Evolutionary conservation across 2,329 filamentous ascomycete species (phyloP).

Genomic region (Verticillium klebahnii): DNA sequence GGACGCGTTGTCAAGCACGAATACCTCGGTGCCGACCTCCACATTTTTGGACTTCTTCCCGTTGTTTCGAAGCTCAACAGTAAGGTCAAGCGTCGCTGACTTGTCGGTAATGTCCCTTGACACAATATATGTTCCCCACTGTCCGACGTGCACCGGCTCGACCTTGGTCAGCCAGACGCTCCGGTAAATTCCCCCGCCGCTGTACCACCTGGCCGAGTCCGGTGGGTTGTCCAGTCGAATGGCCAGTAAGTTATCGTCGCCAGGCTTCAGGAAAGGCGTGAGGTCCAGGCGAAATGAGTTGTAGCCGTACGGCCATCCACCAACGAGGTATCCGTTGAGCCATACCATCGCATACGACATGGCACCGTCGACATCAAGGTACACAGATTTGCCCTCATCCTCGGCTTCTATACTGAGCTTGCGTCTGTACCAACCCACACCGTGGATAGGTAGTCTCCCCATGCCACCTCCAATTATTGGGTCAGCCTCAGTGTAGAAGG

Average conservation of each 20-base stretch:
- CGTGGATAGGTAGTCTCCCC: slow-evolving; percentile 42
- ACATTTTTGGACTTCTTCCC: slow-evolving; percentile 24
- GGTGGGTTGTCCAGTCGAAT: slow-evolving; percentile 46
- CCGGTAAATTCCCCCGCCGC: slow-evolving; percentile 48
- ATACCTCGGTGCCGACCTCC: slow-evolving; percentile 30
- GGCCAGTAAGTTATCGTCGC: slow-evolving; percentile 36
- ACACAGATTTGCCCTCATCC: slow-evolving; percentile 33
- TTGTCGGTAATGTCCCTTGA: slow-evolving; percentile 37
- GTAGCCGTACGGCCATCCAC: slow-evolving; percentile 48
- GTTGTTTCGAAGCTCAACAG: slow-evolving; percentile 41
- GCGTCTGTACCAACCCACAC: slow-evolving; percentile 49
- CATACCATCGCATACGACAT: slow-evolving; percentile 49
- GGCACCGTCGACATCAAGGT: slow-evolving; percentile 44
- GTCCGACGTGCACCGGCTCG: slow-evolving; percentile 38
- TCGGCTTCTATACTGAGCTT: slow-evolving; percentile 24
- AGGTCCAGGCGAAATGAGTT: slow-evolving; percentile 47
- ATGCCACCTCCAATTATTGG: slow-evolving; percentile 31
- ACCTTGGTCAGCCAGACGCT: slow-evolving; percentile 50
- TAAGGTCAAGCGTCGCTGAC: slow-evolving; percentile 38
- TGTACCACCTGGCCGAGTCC: slow-evolving; percentile 48
- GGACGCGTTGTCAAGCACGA: slow-evolving; percentile 29
- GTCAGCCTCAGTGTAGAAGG: slow-evolving; percentile 31
- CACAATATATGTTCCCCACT: slow-evolving; percentile 45
- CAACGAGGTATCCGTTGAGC: slow-evolving; percentile 44
- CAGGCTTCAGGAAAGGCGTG: slow-evolving; percentile 33